Conservation (phyloP, 257 asterid species). For the Solanum microdontum region DNA sequence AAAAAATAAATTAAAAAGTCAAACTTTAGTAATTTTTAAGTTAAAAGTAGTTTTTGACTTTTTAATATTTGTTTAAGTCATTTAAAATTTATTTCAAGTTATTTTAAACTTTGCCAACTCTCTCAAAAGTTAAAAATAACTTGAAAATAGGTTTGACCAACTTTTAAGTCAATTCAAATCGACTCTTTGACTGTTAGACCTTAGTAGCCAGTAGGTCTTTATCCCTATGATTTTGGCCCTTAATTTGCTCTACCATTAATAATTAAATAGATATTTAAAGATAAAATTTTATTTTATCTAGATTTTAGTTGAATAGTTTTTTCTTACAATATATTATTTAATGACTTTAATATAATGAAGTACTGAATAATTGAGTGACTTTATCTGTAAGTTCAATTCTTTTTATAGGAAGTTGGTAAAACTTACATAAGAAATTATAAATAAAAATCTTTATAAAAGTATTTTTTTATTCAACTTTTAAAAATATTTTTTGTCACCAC, state of each 20-base stretch:
- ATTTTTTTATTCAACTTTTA: not conserved
- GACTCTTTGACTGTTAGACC: not conserved
- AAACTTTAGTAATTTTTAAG: too few species aligned
- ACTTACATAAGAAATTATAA: too few species aligned
- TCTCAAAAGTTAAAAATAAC: not conserved
- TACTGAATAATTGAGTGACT: not conserved
- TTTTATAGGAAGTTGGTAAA: not conserved
- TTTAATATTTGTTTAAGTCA: too few species aligned
- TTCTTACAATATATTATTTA: not conserved
- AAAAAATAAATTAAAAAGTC: too few species aligned
- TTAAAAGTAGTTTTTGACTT: too few species aligned
- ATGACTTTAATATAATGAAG: not conserved
- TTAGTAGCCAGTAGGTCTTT: too few species aligned
- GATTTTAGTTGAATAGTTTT: not conserved
- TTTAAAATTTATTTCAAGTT: too few species aligned
- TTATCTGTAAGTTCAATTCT: not conserved
- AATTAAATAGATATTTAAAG: too few species aligned
- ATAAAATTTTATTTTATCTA: not conserved
- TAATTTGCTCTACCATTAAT: not conserved
- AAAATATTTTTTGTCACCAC: not conserved
- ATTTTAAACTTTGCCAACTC: too few species aligned
- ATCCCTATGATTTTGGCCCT: not conserved
- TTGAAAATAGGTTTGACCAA: too few species aligned
- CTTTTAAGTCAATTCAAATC: too few species aligned
- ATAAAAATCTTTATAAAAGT: too few species aligned